Conservation (phyloP, 352 stramenopile species). For the Phytophthora pini region DNA sequence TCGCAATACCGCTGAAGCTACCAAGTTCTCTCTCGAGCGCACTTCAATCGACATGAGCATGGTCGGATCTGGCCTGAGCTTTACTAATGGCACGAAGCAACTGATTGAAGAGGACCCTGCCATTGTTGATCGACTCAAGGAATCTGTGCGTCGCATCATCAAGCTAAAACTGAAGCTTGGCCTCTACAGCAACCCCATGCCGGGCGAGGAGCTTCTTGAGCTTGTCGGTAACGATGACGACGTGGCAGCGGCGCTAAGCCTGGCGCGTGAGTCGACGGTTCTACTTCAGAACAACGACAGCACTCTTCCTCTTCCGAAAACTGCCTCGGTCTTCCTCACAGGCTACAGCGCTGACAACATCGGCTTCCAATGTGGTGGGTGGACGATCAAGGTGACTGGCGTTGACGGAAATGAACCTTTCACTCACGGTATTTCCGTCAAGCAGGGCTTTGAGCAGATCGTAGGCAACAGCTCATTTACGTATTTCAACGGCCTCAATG, state of each 20-base stretch:
- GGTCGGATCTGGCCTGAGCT: conserved; percentile 35
- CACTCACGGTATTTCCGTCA: conserved; percentile 55
- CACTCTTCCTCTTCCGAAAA: conserved; percentile 16
- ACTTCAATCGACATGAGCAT: conserved; percentile 92
- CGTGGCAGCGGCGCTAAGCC: conserved; percentile 35
- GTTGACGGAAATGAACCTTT: conserved; percentile 49
- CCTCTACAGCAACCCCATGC: conserved; percentile 67
- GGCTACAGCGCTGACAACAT: conserved; percentile 57
- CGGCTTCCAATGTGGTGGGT: conserved; percentile 65
- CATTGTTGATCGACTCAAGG: conserved; percentile 46
- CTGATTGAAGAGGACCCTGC: no score
- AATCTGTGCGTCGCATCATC: conserved; percentile 61
- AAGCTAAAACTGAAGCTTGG: conserved; percentile 67
- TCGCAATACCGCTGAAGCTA: conserved; percentile 39
- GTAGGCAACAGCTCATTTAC: conserved; percentile 25
- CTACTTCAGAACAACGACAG: conserved; percentile 34
- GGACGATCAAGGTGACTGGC: conserved; percentile 76
- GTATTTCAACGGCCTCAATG: conserved; percentile 61
- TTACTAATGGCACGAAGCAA: neutral
- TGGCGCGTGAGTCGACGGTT: conserved; percentile 64
- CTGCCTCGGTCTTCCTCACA: conserved; percentile 18
- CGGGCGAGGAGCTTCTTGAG: conserved; percentile 41
- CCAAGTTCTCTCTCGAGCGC: conserved; percentile 64
- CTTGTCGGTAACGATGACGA: conserved; percentile 55
- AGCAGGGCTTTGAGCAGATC: conserved; percentile 47